phyloP scores from a whole-genome alignment of 1,284 basidiomycete genomes.

The Acaromyces ingoldii region DNA sequence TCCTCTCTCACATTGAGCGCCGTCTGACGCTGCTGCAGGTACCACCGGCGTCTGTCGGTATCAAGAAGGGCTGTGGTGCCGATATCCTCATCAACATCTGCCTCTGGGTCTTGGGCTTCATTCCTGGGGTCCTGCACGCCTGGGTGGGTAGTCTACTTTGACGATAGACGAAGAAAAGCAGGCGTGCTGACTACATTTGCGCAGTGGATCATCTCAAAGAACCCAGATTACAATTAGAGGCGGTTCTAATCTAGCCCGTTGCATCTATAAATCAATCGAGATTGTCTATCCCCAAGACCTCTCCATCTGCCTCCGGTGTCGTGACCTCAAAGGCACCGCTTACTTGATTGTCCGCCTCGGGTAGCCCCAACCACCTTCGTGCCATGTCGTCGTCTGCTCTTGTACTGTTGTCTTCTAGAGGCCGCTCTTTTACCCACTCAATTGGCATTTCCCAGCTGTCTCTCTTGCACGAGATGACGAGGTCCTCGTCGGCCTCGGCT shows the following conservation, averaged over 20 bases:
- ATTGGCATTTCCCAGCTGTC: constrained; percentile 2
- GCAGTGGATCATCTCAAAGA: constrained; percentile 6
- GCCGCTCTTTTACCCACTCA: background rate
- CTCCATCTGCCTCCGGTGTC: background rate
- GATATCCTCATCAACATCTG: constrained; percentile 11
- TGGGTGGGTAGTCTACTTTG: no score
- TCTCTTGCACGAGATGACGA: background rate
- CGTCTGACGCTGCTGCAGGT: background rate
- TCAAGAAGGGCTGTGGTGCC: constrained; percentile 10
- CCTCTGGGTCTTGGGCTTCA: constrained; percentile 7
- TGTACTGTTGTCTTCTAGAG: background rate
- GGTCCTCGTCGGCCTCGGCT: background rate
- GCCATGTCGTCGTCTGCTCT: background rate
- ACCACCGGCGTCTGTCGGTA: constrained; percentile 5
- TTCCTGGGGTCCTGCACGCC: constrained; percentile 8
- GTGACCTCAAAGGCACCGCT: background rate
- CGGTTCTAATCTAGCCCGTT: no score
- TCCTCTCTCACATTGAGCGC: background rate
- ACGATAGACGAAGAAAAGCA: no score
- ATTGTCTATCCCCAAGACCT: constrained; percentile 5
- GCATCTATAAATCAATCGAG: constrained; percentile 3
- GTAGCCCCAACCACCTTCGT: background rate
- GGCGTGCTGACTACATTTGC: background rate
- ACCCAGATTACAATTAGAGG: constrained; percentile 3
- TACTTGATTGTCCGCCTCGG: background rate